Evolutionary conservation across 331 rosid species (phyloP).

Genomic region (Malus hybrid): DNA sequence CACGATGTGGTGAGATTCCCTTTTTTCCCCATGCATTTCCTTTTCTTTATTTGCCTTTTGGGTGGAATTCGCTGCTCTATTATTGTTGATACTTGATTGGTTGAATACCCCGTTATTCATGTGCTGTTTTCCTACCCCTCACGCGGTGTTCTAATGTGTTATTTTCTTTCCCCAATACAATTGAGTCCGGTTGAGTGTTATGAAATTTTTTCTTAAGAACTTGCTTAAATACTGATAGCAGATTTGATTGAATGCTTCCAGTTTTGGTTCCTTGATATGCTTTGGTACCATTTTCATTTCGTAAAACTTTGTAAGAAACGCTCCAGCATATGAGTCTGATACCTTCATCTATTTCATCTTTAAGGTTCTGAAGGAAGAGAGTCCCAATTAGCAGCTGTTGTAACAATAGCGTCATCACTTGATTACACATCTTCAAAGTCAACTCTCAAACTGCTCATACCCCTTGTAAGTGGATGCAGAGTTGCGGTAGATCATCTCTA

Average conservation of each 20-base stretch:
- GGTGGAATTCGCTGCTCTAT: not conserved
- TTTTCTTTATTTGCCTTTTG: not conserved
- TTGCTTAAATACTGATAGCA: not conserved
- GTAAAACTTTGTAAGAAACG: not conserved
- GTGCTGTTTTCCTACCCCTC: not conserved
- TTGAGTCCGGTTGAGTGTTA: not conserved
- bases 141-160: not conserved
- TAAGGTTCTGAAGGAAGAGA: conserved; percentile 76
- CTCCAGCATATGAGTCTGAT: not conserved
- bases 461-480: conserved; percentile 66
- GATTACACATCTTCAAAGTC: conserved; percentile 93
- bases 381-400: conserved; percentile 78
- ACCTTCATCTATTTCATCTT: not conserved
- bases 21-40: not conserved
- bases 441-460: conserved; percentile 70
- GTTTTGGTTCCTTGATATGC: not conserved
- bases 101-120: not conserved
- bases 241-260: not conserved
- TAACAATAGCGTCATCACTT: conserved; percentile 89
- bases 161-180: not conserved
- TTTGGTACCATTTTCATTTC: not conserved
- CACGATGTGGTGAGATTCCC: conserved; percentile 61
- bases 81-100: not conserved
- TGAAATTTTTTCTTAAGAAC: not conserved
- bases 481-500: not conserved